Percentiles rank a stretch among this genome's conserved stretches.
Conservation (phyloP, 352 stramenopile genomes). For the Globisporangium orthogonon region DNA sequence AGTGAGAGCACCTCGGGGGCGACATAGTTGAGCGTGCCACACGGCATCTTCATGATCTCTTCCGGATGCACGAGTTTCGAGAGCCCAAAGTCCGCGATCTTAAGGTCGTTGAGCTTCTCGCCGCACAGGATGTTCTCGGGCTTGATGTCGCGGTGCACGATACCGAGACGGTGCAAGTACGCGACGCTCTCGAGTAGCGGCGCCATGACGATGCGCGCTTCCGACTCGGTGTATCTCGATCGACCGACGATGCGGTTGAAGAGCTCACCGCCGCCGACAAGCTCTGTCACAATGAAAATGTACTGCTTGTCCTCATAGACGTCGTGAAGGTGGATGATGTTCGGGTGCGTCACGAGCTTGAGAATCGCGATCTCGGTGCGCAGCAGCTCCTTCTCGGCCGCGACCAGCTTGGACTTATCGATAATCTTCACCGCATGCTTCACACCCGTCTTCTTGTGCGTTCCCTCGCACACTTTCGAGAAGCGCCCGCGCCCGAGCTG, state of each 20-base stretch:
- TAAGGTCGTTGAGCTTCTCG: conserved; percentile 81
- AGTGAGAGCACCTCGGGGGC: conserved; percentile 89
- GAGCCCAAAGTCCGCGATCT: conserved; percentile 91
- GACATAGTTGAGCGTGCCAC: conserved; percentile 92
- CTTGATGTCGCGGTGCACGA: conserved; percentile 88
- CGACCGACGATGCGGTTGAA: conserved; percentile 95
- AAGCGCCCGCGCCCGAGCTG: conserved; percentile 88
- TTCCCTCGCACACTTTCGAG: conserved; percentile 81
- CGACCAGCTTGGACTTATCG: conserved; percentile 86
- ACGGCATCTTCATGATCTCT: conserved; percentile 92
- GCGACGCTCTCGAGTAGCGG: conserved; percentile 86
- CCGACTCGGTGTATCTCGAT: conserved; percentile 81
- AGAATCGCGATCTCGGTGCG: conserved; percentile 93
- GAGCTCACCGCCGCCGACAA: conserved; percentile 93
- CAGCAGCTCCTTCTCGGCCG: conserved; percentile 86
- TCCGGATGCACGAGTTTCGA: conserved; percentile 90
- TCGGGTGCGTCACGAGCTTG: conserved; percentile 87
- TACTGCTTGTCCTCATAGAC: conserved; percentile 91
- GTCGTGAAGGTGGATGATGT: conserved; percentile 84
- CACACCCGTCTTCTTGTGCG: conserved; percentile 45
- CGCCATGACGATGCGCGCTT: conserved; percentile 84
- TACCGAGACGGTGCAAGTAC: conserved; percentile 89
- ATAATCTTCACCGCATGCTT: conserved; percentile 92
- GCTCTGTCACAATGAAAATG: conserved; percentile 98
- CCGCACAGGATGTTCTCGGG: conserved; percentile 88